Conservation (phyloP, 2,329 filamentous ascomycete genomes). For the Microthyrium microscopicum region DNA sequence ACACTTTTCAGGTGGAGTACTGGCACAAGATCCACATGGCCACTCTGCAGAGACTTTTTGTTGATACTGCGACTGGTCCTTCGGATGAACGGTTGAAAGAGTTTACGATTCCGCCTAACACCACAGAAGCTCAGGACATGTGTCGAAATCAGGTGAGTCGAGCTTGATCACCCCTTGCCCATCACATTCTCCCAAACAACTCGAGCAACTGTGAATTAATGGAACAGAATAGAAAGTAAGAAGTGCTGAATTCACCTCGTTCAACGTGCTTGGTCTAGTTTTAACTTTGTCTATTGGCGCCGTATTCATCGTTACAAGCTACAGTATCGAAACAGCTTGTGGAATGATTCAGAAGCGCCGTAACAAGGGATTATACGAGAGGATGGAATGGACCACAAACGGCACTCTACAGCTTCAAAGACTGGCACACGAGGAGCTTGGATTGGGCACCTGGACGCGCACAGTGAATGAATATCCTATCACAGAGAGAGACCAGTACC, state of each 20-base stretch:
- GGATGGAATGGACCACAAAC: conserved; percentile 12
- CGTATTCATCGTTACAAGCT: conserved; percentile 6
- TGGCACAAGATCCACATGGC: conserved; percentile 9
- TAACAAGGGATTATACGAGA: conserved; percentile 7
- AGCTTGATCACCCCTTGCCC: no score
- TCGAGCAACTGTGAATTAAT: no score
- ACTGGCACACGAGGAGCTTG: conserved; percentile 12
- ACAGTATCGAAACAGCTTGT: neutral
- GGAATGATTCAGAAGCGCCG: neutral
- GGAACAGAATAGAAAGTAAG: no score
- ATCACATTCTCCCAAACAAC: no score
- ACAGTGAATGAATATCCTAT: no score
- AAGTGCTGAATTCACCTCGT: no score
- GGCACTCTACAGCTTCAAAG: conserved; percentile 13
- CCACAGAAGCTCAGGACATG: no score
- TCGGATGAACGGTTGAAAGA: neutral
- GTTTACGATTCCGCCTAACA: no score
- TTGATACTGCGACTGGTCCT: conserved; percentile 6
- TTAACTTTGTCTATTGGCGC: conserved; percentile 8
- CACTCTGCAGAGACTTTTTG: conserved; percentile 6
- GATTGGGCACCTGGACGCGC: conserved; percentile 12
- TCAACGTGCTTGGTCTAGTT: conserved; percentile 10
- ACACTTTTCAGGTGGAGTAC: no score
- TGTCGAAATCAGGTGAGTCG: no score
- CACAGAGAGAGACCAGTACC: no score